A percentile compares a stretch with the other conserved stretches of the same genome.
Evolutionary conservation across 2,329 filamentous ascomycete genomes (phyloP).

Genomic region (Penicillium freii): DNA sequence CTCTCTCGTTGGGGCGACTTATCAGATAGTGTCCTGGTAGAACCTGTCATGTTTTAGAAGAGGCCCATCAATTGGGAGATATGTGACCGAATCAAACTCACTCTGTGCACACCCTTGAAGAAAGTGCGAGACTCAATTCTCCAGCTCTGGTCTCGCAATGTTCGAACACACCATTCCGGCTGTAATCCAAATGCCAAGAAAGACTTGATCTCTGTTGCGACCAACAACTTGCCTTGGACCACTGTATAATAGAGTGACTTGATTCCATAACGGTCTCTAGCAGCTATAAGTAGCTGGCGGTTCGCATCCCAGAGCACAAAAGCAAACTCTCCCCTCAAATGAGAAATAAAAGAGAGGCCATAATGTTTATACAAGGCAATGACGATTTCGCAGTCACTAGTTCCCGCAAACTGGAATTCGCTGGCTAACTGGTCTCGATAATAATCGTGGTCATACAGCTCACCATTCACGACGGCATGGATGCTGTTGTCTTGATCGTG

Average conservation of each 20-base stretch:
- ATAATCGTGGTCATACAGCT: constrained; percentile 56
- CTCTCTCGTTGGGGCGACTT: constrained; percentile 26
- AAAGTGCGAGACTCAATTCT: constrained; percentile 48
- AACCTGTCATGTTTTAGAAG: constrained; percentile 30
- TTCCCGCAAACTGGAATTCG: constrained; percentile 37
- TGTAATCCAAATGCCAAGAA: constrained; percentile 53
- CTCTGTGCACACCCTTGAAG: constrained; percentile 48
- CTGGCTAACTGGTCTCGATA: neutral
- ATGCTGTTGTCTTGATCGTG: constrained; percentile 41
- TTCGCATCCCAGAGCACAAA: constrained; percentile 52
- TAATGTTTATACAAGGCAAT: constrained; percentile 53
- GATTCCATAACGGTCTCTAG: constrained; percentile 56
- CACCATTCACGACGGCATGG: constrained; percentile 60
- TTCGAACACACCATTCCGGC: constrained; percentile 54
- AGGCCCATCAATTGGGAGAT: neutral
- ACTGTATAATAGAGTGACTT: constrained; percentile 57
- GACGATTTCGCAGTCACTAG: constrained; percentile 54
- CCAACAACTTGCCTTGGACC: constrained; percentile 42
- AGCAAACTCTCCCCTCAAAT: constrained; percentile 57
- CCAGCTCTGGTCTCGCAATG: constrained; percentile 47
- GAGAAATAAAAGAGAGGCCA: constrained; percentile 47
- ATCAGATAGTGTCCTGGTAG: constrained; percentile 46
- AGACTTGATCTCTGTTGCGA: constrained; percentile 56
- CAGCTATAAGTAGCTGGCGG: constrained; percentile 45
- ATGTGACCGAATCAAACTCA: neutral